These are phyloP conservation scores for Pleurotus cornucopiae DNA, from an alignment of 768 basidiomycete species.

Conservation along the genomic window DNA sequence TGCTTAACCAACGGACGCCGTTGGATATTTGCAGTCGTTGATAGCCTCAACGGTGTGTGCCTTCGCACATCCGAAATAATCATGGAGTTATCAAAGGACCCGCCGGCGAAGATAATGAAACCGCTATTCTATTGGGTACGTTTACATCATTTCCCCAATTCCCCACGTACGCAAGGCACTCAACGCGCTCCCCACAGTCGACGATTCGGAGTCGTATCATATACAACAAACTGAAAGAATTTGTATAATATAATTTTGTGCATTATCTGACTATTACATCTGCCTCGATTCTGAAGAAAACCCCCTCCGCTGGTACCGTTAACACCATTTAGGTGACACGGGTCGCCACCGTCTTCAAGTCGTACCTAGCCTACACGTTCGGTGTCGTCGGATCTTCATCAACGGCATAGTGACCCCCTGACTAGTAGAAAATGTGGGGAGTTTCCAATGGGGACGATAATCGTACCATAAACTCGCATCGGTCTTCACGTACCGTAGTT, in stretches of 20 bases:
- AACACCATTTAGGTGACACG: no score
- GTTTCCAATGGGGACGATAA: neutral
- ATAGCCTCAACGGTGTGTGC: neutral
- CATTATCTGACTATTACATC: no score
- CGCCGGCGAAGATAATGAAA: neutral
- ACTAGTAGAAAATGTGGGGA: neutral
- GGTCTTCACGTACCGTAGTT: neutral
- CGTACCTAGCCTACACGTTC: no score
- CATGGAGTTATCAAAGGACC: neutral
- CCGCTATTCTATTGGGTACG: slow-evolving; percentile 6
- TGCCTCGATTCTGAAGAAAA: no score
- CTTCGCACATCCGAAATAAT: neutral
- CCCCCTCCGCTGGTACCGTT: no score
- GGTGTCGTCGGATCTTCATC: no score
- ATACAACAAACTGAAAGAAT: slow-evolving; percentile 1
- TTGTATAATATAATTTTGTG: neutral
- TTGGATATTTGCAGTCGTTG: slow-evolving; percentile 1
- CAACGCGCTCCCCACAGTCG: neutral
- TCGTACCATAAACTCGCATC: neutral
- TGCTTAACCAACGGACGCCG: neutral
- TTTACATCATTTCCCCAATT: neutral
- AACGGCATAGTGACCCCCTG: no score
- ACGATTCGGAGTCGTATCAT: slow-evolving; percentile 1
- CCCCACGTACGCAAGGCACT: neutral
- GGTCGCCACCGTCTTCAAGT: no score